These are phyloP conservation scores for Neofusicoccum laricinum DNA, from an alignment of 2,329 filamentous ascomycete species.

Conservation along the genomic window DNA sequence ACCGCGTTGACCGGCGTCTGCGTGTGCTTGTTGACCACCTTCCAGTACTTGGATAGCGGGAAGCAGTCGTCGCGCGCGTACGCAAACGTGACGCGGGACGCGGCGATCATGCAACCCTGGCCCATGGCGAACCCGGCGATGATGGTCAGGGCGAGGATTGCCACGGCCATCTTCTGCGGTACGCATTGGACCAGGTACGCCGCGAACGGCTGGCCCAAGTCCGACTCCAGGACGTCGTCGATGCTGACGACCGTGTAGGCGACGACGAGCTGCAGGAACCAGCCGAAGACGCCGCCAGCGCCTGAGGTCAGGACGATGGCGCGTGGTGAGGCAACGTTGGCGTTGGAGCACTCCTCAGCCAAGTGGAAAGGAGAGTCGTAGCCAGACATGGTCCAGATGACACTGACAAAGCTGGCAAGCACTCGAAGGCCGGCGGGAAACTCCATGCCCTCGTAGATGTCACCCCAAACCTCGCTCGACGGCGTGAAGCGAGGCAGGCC, in stretches of 20 bases:
- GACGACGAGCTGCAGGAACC: slow-evolving; percentile 70
- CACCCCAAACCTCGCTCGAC: slow-evolving; percentile 61
- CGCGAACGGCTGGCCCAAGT: slow-evolving; percentile 68
- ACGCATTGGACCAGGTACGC: slow-evolving; percentile 67
- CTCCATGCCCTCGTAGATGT: slow-evolving; percentile 63
- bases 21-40: slow-evolving; percentile 58
- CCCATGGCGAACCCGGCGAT: slow-evolving; percentile 70
- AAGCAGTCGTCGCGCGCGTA: slow-evolving; percentile 72
- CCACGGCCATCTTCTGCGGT: slow-evolving; percentile 57
- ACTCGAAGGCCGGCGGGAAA: slow-evolving; percentile 66
- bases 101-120: slow-evolving; percentile 68
- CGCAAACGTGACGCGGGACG: slow-evolving; percentile 67
- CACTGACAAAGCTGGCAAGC: slow-evolving; percentile 68
- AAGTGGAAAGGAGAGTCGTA: slow-evolving; percentile 71
- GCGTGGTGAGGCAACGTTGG: slow-evolving; percentile 65
- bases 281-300: slow-evolving; percentile 65
- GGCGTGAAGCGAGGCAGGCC: slow-evolving; percentile 58
- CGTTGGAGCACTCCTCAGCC: slow-evolving; percentile 73
- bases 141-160: slow-evolving; percentile 64
- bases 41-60: slow-evolving; percentile 58
- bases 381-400: slow-evolving; percentile 63
- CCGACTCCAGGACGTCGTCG: slow-evolving; percentile 54
- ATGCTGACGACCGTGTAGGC: slow-evolving; percentile 70
- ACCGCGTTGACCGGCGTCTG: slow-evolving; percentile 69
- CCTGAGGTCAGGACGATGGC: slow-evolving; percentile 69